These are phyloP conservation scores for Niveomyces coronatus DNA, from an alignment of 2,329 filamentous ascomycete genomes.

Conservation along the genomic window DNA sequence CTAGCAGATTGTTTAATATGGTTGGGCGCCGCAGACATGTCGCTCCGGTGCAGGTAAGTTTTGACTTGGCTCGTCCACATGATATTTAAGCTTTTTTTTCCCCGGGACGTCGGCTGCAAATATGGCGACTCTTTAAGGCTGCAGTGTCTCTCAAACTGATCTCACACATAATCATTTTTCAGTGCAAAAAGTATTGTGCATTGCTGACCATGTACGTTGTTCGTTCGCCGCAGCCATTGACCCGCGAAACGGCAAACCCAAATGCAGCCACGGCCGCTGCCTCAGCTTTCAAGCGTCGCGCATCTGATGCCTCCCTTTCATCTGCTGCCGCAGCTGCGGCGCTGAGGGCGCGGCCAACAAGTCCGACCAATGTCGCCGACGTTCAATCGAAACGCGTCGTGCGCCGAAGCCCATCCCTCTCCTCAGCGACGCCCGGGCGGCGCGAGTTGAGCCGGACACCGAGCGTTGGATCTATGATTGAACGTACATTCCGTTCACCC, in stretches of 20 bases:
- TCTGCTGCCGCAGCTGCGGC: slow-evolving; percentile 81
- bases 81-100: slow-evolving; percentile 4
- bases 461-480: slow-evolving; percentile 76
- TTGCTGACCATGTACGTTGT: slow-evolving; percentile 16
- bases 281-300: slow-evolving; percentile 65
- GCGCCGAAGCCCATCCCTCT: slow-evolving; percentile 60
- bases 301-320: slow-evolving; percentile 55
- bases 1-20: slow-evolving; percentile 10
- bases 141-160: too few relatives aligned
- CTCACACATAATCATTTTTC: too few relatives aligned
- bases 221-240: slow-evolving; percentile 44
- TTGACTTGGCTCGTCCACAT: background rate
- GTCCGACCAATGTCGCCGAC: slow-evolving; percentile 69
- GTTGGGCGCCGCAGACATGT: slow-evolving; percentile 14
- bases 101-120: background rate
- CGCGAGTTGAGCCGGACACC: slow-evolving; percentile 49
- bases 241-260: slow-evolving; percentile 53
- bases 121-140: too few relatives aligned
- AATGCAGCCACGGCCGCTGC: slow-evolving; percentile 71
- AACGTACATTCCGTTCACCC: slow-evolving; percentile 74
- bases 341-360: slow-evolving; percentile 64
- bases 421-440: slow-evolving; percentile 49
- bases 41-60: slow-evolving; percentile 13
- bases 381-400: slow-evolving; percentile 80
- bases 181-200: too few relatives aligned